Conservation (phyloP, 2,329 filamentous ascomycete species). For the Cylindrodendrum hubeiense region DNA sequence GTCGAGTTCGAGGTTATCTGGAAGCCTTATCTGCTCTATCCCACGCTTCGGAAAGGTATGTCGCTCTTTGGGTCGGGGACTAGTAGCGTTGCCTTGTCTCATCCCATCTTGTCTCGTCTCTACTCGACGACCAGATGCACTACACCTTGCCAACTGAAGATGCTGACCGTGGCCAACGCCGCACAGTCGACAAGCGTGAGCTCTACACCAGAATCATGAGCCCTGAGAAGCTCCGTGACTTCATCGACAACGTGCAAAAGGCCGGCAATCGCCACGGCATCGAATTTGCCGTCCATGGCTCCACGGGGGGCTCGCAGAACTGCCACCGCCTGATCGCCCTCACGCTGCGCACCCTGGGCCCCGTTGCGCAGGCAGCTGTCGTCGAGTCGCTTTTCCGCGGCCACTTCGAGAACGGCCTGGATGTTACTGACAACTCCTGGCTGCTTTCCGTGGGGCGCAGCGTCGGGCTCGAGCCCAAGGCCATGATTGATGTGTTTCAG, state of each 20-base stretch:
- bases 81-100: neutral
- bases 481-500: conserved; percentile 46
- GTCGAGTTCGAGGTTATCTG: conserved; percentile 61
- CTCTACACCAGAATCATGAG: conserved; percentile 52
- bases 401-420: conserved; percentile 56
- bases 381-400: conserved; percentile 57
- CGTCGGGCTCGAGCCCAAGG: conserved; percentile 44
- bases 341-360: conserved; percentile 48
- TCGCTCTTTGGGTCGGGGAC: neutral
- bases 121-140: no score
- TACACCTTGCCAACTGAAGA: neutral
- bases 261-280: conserved; percentile 54
- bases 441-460: conserved; percentile 51
- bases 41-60: conserved; percentile 47
- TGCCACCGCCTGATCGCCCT: conserved; percentile 62
- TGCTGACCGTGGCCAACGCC: conserved; percentile 1
- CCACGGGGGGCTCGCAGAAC: conserved; percentile 58
- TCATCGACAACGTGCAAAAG: conserved; percentile 48
- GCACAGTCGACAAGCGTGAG: conserved; percentile 49
- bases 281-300: conserved; percentile 55
- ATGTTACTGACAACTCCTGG: conserved; percentile 56
- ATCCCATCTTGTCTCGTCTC: neutral
- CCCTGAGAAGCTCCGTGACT: conserved; percentile 41
- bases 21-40: conserved; percentile 61
- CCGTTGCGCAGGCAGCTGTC: conserved; percentile 53